Base-by-base conservation (phyloP, 1,284 basidiomycete genomes). In the Sporisorium graminicola region DNA sequence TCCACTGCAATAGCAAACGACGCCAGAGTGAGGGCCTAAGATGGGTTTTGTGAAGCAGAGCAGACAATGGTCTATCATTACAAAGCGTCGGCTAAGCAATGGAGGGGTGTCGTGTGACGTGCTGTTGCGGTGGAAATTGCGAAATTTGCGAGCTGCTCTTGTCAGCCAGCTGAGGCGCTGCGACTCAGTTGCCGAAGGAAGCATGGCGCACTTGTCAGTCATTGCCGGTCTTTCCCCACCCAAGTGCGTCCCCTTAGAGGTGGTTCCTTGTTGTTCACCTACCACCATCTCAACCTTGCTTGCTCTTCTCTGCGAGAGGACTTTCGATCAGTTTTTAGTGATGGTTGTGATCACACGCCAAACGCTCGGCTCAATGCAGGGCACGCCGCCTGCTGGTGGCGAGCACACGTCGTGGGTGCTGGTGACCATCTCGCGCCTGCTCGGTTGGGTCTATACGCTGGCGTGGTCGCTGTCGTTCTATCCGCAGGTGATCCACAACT, bases 401-500 rank as follows among this genome's bases (percentile, higher is more conserved):
- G 35, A 37, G 10, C 35, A 10, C 35, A 14, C 35, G 8, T n/a
- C 6, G 5, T 2, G 1, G 7, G 4, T 24, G 8, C 33, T n/a
- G 5, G 22, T 26, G 3, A 10, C 18, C n/a, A 16, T 81, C 14
- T 83, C 80, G 3, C 66, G 37, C 9, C n/a, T 77, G 0, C 59
- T 83, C 8, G 83, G 83, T 3, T 85, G 83, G 83, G 55, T 64
- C 14, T 85, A 85, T 49, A 74, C 72, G 0, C 2, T 76, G 1
- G 73, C 78, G n/a, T 85, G 83, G 83, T 72, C 74, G 10, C 35
- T 71, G 2, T 79, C 76, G n/a, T 85, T 85, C 70, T 82, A 80
- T 40, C 83, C 83, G 8, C 83, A 85, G 58, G 59, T 78, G 18
- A 52, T 82, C 9, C 58, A 68, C 37, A 83, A 82, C 43, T 60